Evolutionary conservation across 2,329 filamentous ascomycete species (phyloP).

Genomic region (Talaromyces sp.): DNA sequence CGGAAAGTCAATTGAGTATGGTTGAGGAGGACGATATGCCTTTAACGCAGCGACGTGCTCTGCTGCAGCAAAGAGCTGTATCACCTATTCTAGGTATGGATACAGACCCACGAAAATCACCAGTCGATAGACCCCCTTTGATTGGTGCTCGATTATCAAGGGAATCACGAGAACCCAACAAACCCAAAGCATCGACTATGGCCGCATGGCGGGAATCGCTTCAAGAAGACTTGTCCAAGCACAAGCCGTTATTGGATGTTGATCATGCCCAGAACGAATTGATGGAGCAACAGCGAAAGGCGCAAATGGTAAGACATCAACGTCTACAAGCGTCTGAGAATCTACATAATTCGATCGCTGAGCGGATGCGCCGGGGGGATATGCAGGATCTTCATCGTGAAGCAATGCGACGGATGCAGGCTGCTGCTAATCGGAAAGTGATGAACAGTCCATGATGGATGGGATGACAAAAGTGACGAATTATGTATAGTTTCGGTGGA

Average conservation of each 20-base stretch:
- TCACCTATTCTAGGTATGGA: conserved; percentile 28
- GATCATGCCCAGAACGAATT: conserved; percentile 46
- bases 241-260: conserved; percentile 34
- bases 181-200: conserved; percentile 54
- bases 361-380: conserved; percentile 72
- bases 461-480: neutral
- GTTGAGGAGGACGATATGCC: conserved; percentile 57
- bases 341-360: conserved; percentile 65
- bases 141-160: conserved; percentile 32
- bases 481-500: neutral
- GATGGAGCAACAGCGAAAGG: conserved; percentile 61
- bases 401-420: conserved; percentile 77
- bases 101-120: conserved; percentile 19
- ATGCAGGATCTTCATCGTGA: conserved; percentile 76
- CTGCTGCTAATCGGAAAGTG: conserved; percentile 46
- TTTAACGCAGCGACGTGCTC: conserved; percentile 63
- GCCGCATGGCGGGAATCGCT: conserved; percentile 67
- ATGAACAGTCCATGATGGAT: conserved; percentile 4
- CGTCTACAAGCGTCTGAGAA: conserved; percentile 59
- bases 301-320: conserved; percentile 59
- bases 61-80: conserved; percentile 56
- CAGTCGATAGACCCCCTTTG: conserved; percentile 52
- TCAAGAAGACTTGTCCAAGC: conserved; percentile 58
- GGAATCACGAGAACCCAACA: conserved; percentile 22
- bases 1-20: conserved; percentile 23